Percentiles rank a stretch among this genome's conserved stretches.
These are phyloP conservation scores for Bacterosira constricta DNA, from an alignment of 108 stramenopile species.

Conservation along the genomic window DNA sequence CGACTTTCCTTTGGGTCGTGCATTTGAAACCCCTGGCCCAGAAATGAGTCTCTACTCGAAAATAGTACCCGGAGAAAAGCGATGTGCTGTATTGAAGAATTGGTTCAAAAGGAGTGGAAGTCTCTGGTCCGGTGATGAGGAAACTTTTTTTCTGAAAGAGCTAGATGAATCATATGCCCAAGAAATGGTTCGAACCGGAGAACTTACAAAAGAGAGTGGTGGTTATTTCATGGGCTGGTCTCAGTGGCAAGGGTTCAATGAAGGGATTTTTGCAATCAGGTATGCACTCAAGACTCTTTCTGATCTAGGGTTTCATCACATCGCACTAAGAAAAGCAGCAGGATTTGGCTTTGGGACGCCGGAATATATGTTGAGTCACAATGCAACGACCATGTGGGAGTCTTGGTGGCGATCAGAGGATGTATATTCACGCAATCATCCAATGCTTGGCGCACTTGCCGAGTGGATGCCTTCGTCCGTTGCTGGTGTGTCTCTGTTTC, in stretches of 20 bases:
- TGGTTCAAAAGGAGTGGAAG: slow-evolving; percentile 34
- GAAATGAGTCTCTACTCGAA: slow-evolving; percentile 37
- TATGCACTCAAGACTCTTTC: slow-evolving; percentile 41
- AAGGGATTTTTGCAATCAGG: slow-evolving; percentile 42
- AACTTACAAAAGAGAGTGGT: slow-evolving; percentile 12
- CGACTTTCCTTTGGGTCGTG: slow-evolving; percentile 12
- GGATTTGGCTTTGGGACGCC: slow-evolving; percentile 35
- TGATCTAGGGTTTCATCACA: slow-evolving; percentile 35
- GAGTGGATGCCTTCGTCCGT: slow-evolving; percentile 49
- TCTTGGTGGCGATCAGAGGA: slow-evolving; percentile 49
- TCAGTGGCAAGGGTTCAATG: slow-evolving; percentile 45
- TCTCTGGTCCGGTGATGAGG: slow-evolving; percentile 21
- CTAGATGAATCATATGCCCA: slow-evolving; percentile 12
- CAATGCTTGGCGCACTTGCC: slow-evolving; percentile 55
- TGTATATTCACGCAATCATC: slow-evolving; percentile 52
- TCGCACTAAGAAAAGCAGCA: slow-evolving; percentile 31
- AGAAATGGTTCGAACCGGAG: slow-evolving; percentile 14
- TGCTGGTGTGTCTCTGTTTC: slow-evolving; percentile 40
- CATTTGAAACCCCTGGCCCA: slow-evolving; percentile 33
- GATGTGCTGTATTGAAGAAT: slow-evolving; percentile 41
- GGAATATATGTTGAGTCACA: slow-evolving; percentile 53
- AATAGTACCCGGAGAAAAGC: slow-evolving; percentile 44
- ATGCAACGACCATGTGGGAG: slow-evolving; percentile 64
- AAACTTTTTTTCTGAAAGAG: slow-evolving; percentile 25
- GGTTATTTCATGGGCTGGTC: slow-evolving; percentile 26